phyloP scores from a whole-genome alignment of 2,329 filamentous ascomycete genomes.

The Penicillium sp. region DNA sequence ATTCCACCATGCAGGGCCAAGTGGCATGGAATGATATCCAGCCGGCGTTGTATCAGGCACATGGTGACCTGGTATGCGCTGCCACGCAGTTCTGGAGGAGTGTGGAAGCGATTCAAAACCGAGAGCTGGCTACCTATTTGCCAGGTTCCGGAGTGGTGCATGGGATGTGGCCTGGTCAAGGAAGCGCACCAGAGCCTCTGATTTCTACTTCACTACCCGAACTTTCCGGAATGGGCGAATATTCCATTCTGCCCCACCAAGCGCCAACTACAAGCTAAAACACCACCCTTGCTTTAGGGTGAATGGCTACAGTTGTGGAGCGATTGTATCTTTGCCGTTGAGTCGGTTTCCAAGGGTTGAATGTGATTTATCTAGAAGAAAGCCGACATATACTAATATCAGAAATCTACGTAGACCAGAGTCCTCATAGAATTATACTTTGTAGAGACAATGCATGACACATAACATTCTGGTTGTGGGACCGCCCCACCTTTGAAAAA shows the following conservation, averaged over 20 bases:
- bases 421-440: conserved; percentile 1
- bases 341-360: neutral
- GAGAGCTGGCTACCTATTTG: neutral
- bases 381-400: neutral
- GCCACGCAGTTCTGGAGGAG: neutral
- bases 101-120: neutral
- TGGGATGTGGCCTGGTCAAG: neutral
- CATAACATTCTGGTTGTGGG: conserved; percentile 1
- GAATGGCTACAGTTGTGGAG: neutral
- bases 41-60: neutral
- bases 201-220: conserved; percentile 2
- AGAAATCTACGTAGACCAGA: conserved; percentile 2
- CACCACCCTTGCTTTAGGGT: neutral
- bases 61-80: neutral
- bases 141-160: neutral
- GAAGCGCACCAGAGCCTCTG: neutral
- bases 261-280: conserved; percentile 2
- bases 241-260: conserved; percentile 2
- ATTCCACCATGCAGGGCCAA: neutral
- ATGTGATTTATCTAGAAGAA: conserved; percentile 1
- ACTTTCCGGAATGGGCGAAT: neutral
- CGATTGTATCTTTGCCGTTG: conserved; percentile 1
- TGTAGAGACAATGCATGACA: neutral
- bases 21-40: neutral
- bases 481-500: conserved; percentile 1